Base-by-base conservation (phyloP, 306 rosid species). In the Dryas octopetala region DNA sequence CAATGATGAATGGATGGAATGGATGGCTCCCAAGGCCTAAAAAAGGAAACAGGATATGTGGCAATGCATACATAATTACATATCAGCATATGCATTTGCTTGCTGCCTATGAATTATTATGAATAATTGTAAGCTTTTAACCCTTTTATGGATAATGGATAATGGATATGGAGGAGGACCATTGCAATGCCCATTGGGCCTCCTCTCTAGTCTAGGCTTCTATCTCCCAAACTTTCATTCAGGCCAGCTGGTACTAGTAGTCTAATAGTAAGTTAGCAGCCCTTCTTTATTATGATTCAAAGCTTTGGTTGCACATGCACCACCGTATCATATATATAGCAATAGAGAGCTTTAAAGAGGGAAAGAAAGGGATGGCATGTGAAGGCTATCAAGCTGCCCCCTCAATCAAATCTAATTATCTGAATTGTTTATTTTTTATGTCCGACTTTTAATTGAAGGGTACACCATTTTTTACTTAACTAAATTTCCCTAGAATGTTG, bases 1-100 rank as follows among this genome's bases (percentile, higher is more conserved):
- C 83, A 84, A 87, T 73, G 85, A 87, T 83, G 80, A 44, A 74
- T 74, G 5, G 68, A 8, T 16, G 68, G 80, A 44, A 74, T 74
- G 5, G 32, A 60, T 60, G 1, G 28, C 61, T 44, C n/a, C 41
- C 9, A 45, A 63, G 10, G 28, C 67, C 80, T 71, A 55, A 53
- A 70, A 80, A 63, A 26, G 77, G 74, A 60, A 55, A 74, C 17
- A 14, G 16, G 71, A 66, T 44, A 61, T 23, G 77, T 15, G 50
- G 28, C 68, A 41, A 60, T 28, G 70, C 70, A 65, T 46, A 3
- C 9, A 32, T 32, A 32, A 32, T 32, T 2, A 32, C 38, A 2
- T 32, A 32, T 2, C 38, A 32, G 52, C 70, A 6, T 9, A 60
- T 73, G 76, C 76, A 41, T 44, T 9, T 55, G 66, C 45, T 19